These are phyloP conservation scores for Dujonia santamariae DNA, from an alignment of 1,139 yeast genomes.

Conservation along the genomic window DNA sequence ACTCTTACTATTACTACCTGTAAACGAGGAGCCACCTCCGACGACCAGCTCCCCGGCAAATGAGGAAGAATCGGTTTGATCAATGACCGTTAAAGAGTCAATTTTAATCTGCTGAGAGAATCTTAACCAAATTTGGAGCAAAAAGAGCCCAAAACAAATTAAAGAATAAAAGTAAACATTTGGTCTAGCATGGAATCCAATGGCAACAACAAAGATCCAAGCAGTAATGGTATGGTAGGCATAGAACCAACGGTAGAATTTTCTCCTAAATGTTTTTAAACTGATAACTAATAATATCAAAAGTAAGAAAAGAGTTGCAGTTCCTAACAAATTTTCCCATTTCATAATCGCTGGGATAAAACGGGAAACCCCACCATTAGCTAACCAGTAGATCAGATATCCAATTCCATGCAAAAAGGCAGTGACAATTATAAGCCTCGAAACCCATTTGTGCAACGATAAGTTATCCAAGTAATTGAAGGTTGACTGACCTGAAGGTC, in stretches of 20 bases:
- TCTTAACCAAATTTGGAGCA: slow-evolving; percentile 24
- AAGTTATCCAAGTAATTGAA: slow-evolving; percentile 57
- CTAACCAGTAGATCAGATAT: slow-evolving; percentile 47
- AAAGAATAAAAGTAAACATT: slow-evolving; percentile 27
- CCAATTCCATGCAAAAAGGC: slow-evolving; percentile 57
- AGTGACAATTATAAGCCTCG: slow-evolving; percentile 56
- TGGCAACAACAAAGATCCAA: slow-evolving; percentile 26
- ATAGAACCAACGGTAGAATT: slow-evolving; percentile 31
- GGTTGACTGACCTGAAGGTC: slow-evolving; percentile 58
- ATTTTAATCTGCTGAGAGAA: slow-evolving; percentile 9
- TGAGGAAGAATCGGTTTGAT: neutral
- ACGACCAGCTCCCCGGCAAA: too few species aligned
- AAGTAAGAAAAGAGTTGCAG: slow-evolving; percentile 45
- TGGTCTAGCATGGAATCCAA: slow-evolving; percentile 43
- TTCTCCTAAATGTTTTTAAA: slow-evolving; percentile 29
- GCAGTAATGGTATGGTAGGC: slow-evolving; percentile 31
- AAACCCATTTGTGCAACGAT: slow-evolving; percentile 76
- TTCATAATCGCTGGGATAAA: slow-evolving; percentile 33
- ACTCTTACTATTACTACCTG: too few species aligned
- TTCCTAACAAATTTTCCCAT: slow-evolving; percentile 59
- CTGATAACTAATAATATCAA: slow-evolving; percentile 52
- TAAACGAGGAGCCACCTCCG: too few species aligned
- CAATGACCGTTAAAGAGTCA: slow-evolving; percentile 1
- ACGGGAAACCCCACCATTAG: slow-evolving; percentile 24
- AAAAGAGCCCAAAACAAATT: slow-evolving; percentile 19